Base-by-base conservation (phyloP, 371 early-diverging fungal species). In the Mycotypha africana region DNA sequence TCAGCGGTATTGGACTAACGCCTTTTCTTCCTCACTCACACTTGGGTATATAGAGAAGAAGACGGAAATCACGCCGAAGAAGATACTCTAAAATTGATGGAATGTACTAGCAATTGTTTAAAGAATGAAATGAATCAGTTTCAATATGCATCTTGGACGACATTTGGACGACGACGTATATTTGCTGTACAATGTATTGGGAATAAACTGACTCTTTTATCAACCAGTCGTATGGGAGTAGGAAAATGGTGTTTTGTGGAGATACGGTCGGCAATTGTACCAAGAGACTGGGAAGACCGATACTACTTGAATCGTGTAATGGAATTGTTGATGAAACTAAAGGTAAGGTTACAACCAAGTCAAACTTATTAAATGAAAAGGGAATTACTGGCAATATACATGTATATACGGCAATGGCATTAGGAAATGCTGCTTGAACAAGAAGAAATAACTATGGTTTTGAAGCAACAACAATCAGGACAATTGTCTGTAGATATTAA, bases 31-130 rank as follows among this genome's bases (percentile, higher is more conserved):
- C 42, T 52, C 23, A 46, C 28, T 37, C 46, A 52, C 21, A 52
- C 37, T 35, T 45, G 42, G 45, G 32, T 52, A 40, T 47, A 47
- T 53, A 53, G 48, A 33, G 54, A 53, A 53, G 47, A 38, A 25
- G 54, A 47, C 40, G 44, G 44, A 33, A 31, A 38, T 35, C 49
- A 55, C 31, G 45, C 49, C 31, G 45, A 49, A 45, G 55, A 49
- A 25, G 55, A 55, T 25, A 45, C 55, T 22, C 32, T 55, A 41
- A 55, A 55, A 21, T 45, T 49, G 36, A 55, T 55, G 37, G 41
- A 55, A 36, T 49, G 28, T 36, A 45, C 46, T 33, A 49, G 49
- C 45, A 40, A 35, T 21, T 52, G 46, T 37, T 23, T 53, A 39
- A 46, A 36, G 33, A 47, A 42, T 15, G 47, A 47, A 47, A 42